Conservation (phyloP, 768 basidiomycete genomes). For the Infundibulicybe gibba region DNA sequence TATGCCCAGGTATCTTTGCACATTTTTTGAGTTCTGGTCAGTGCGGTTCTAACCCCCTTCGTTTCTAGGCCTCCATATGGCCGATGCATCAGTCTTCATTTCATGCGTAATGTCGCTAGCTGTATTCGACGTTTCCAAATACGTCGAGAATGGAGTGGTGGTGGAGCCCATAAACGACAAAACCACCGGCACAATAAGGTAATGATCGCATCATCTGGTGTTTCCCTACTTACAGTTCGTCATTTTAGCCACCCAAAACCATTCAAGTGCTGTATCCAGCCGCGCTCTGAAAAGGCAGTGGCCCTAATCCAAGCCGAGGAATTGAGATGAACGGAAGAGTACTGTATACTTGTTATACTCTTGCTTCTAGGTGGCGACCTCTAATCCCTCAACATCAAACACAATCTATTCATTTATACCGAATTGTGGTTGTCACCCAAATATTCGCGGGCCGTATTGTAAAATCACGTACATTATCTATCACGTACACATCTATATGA, state of each 20-base stretch:
- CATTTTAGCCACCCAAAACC: slow-evolving; percentile 54
- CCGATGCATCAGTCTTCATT: slow-evolving; percentile 51
- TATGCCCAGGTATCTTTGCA: slow-evolving; percentile 39
- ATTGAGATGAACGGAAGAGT: neutral
- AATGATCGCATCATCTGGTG: slow-evolving; percentile 1
- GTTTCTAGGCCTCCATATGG: slow-evolving; percentile 44
- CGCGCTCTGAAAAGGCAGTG: slow-evolving; percentile 56
- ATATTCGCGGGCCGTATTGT: neutral
- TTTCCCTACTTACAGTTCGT: slow-evolving; percentile 3
- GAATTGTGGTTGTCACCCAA: slow-evolving; percentile 2
- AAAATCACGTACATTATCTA: no score
- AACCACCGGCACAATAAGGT: slow-evolving; percentile 66
- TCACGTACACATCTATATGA: no score
- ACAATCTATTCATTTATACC: slow-evolving; percentile 9
- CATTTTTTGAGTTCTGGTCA: slow-evolving; percentile 2
- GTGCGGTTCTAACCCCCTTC: slow-evolving; percentile 5
- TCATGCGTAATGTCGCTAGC: slow-evolving; percentile 49
- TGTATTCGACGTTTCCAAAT: slow-evolving; percentile 48
- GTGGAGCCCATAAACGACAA: slow-evolving; percentile 53
- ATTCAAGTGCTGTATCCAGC: slow-evolving; percentile 56
- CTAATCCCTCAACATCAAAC: slow-evolving; percentile 13
- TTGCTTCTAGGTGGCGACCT: slow-evolving; percentile 1
- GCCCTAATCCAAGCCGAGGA: slow-evolving; percentile 49
- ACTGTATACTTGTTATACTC: no score
- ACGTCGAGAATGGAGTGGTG: slow-evolving; percentile 36